Evolutionary conservation across 352 stramenopile species (phyloP).

Genomic region (Phytophthora syringae): DNA sequence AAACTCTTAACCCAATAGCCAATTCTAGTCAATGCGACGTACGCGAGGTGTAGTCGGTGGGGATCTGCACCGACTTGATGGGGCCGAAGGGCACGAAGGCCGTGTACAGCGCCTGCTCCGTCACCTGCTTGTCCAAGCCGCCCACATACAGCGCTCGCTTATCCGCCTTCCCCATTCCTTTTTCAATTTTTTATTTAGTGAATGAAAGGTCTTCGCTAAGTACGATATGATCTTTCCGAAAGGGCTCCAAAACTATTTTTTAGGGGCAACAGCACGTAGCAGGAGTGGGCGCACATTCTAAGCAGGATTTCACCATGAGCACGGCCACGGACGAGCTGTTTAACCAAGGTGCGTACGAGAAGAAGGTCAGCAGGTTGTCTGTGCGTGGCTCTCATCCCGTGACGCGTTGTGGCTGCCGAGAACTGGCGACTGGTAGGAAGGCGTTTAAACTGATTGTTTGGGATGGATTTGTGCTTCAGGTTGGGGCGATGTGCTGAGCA

Average conservation of each 20-base stretch:
- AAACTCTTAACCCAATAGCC: background rate
- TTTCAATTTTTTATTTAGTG: background rate
- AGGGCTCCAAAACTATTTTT: constrained; percentile 17
- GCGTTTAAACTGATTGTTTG: constrained; percentile 4
- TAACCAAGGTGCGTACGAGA: constrained; percentile 71
- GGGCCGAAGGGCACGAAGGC: constrained; percentile 87
- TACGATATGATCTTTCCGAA: constrained; percentile 34
- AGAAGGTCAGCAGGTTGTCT: background rate
- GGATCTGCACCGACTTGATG: constrained; percentile 83
- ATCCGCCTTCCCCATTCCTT: constrained; percentile 47
- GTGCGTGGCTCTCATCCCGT: background rate
- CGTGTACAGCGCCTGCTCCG: constrained; percentile 85
- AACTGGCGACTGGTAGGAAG: constrained; percentile 4
- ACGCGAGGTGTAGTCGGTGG: constrained; percentile 74
- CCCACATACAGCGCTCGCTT: constrained; percentile 91
- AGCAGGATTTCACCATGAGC: constrained; percentile 63
- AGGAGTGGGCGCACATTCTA: constrained; percentile 18
- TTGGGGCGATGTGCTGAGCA: constrained; percentile 96
- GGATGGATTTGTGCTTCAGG: constrained; percentile 40
- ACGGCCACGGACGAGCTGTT: constrained; percentile 83
- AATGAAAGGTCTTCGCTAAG: constrained; percentile 19
- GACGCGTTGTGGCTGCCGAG: constrained; percentile 4
- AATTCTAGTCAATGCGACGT: constrained; percentile 28
- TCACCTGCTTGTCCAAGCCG: constrained; percentile 90
- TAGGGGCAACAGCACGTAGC: no score